Conservation (phyloP, 2,329 filamentous ascomycete species). For the Microsporum canis region DNA sequence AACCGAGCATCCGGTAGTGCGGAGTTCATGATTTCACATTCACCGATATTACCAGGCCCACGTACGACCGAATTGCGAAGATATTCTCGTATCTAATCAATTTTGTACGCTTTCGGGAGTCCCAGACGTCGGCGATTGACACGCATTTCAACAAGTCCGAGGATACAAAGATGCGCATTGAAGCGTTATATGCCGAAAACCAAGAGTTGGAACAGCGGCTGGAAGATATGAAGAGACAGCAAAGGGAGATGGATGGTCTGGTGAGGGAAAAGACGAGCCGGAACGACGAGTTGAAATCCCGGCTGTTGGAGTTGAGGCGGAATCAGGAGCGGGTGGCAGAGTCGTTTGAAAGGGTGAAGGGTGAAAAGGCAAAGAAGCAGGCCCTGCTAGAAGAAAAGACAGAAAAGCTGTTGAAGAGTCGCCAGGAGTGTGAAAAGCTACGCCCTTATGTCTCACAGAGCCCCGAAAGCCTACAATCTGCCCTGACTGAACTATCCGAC, state of each 20-base stretch:
- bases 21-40: conserved; percentile 91
- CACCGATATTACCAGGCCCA: conserved; percentile 80
- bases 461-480: conserved; percentile 68
- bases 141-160: conserved; percentile 88
- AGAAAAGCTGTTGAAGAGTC: conserved; percentile 49
- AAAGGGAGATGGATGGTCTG: conserved; percentile 67
- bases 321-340: conserved; percentile 74
- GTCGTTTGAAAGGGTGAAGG: conserved; percentile 70
- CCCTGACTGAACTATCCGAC: conserved; percentile 68
- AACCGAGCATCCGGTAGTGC: conserved; percentile 44
- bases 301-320: conserved; percentile 65
- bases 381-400: conserved; percentile 42
- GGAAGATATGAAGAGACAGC: conserved; percentile 67
- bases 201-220: conserved; percentile 72
- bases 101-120: conserved; percentile 93
- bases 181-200: conserved; percentile 73
- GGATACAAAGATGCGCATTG: conserved; percentile 74
- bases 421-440: conserved; percentile 79
- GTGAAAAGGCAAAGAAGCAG: conserved; percentile 66
- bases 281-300: conserved; percentile 77
- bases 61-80: conserved; percentile 78
- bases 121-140: conserved; percentile 78
- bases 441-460: conserved; percentile 87
- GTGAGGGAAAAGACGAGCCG: conserved; percentile 74
- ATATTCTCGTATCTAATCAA: conserved; percentile 98